These are phyloP conservation scores for Yamadazyma endophytica DNA, from an alignment of 805 yeast species.

Conservation along the genomic window DNA sequence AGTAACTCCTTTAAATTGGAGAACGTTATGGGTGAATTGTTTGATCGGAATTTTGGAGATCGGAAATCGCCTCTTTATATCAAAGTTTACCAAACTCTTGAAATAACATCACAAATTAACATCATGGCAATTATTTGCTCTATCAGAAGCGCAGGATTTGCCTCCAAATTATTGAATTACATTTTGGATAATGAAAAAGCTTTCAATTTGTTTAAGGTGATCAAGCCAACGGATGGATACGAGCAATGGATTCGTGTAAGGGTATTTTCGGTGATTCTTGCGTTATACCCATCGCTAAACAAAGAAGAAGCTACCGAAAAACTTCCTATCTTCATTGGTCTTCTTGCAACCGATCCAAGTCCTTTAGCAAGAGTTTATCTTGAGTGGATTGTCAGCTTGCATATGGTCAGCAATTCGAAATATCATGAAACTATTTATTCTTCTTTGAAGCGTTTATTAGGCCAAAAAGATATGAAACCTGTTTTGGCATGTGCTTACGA, in stretches of 20 bases:
- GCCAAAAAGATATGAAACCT: constrained; percentile 35
- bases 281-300: constrained; percentile 13
- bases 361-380: constrained; percentile 71
- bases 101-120: constrained; percentile 48
- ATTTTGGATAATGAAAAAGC: constrained; percentile 33
- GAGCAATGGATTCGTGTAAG: constrained; percentile 67
- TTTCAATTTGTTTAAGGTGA: constrained; percentile 45
- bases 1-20: constrained; percentile 60
- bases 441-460: constrained; percentile 7
- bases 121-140: constrained; percentile 45
- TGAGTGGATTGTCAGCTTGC: constrained; percentile 70
- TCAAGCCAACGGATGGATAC: constrained; percentile 57
- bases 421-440: constrained; percentile 15
- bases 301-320: constrained; percentile 1
- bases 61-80: constrained; percentile 30
- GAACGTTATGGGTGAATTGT: constrained; percentile 47
- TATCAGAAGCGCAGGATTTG: constrained; percentile 21
- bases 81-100: constrained; percentile 53
- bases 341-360: constrained; percentile 58
- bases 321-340: constrained; percentile 30
- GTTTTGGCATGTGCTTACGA: constrained; percentile 59
- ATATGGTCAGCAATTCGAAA: constrained; percentile 24
- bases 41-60: constrained; percentile 40
- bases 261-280: constrained; percentile 47
- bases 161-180: constrained; percentile 25